These are phyloP conservation scores for Eutypa lata DNA, from an alignment of 2,329 filamentous ascomycete genomes.

Conservation along the genomic window DNA sequence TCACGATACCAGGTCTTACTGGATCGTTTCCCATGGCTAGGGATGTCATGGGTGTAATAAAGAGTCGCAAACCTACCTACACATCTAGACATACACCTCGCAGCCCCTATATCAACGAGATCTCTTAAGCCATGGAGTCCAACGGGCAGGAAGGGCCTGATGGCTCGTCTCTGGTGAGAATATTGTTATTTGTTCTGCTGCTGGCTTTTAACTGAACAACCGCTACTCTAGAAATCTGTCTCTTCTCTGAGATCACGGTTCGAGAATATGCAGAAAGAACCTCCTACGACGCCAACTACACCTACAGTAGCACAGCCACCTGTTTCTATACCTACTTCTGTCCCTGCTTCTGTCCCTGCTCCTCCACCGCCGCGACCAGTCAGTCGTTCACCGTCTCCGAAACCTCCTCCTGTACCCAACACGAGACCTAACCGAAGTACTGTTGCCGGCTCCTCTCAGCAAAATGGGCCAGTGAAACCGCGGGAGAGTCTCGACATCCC, in stretches of 20 bases:
- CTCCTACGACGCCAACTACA: conserved; percentile 24
- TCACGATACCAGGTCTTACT: too few relatives aligned
- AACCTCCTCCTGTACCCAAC: conserved; percentile 28
- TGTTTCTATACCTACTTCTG: not conserved
- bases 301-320: conserved; percentile 11
- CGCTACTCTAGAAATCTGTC: conserved; percentile 63
- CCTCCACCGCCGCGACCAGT: conserved; percentile 31
- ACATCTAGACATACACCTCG: conserved; percentile 5
- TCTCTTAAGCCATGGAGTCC: conserved; percentile 38
- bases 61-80: not conserved
- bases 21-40: conserved; percentile 9
- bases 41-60: conserved; percentile 21
- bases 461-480: conserved; percentile 23
- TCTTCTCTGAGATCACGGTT: conserved; percentile 79
- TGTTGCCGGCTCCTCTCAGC: conserved; percentile 14
- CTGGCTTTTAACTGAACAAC: conserved; percentile 5
- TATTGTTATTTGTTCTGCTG: conserved; percentile 5
- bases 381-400: conserved; percentile 29
- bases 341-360: conserved; percentile 21
- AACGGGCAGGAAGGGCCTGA: conserved; percentile 60
- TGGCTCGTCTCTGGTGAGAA: conserved; percentile 70
- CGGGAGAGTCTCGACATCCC: conserved; percentile 14
- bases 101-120: conserved; percentile 20
- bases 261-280: conserved; percentile 62
- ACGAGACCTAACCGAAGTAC: conserved; percentile 27